Conservation (phyloP, 352 stramenopile genomes). For the Phytophthora aleatoria region DNA sequence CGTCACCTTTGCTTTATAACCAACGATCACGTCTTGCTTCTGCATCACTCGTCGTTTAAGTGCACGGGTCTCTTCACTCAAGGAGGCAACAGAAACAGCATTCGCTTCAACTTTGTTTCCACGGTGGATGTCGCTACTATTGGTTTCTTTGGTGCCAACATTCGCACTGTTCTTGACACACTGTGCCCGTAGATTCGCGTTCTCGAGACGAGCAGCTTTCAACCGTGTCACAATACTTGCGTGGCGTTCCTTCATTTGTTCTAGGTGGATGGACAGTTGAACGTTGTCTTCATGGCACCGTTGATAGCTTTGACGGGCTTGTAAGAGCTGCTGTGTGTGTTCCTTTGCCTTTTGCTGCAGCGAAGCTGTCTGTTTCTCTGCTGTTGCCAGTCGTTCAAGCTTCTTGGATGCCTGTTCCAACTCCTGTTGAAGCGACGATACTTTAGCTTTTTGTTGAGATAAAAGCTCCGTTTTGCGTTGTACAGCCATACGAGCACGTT, state of each 20-base stretch:
- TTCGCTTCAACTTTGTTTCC: constrained; percentile 1
- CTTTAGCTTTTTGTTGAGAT: constrained; percentile 42
- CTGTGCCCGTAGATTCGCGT: constrained; percentile 36
- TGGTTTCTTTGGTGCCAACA: not conserved
- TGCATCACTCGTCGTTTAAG: constrained; percentile 58
- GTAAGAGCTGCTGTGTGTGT: constrained; percentile 39
- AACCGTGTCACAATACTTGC: constrained; percentile 26
- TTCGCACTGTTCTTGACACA: constrained; percentile 20
- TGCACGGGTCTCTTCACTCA: constrained; percentile 41
- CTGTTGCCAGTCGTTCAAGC: constrained; percentile 22
- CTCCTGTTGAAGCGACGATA: constrained; percentile 30
- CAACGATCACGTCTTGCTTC: constrained; percentile 60
- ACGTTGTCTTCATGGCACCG: constrained; percentile 38
- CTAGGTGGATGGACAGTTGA: constrained; percentile 39
- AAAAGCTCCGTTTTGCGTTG: constrained; percentile 63
- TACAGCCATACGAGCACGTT: constrained; percentile 38
- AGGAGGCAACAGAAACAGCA: constrained; percentile 11
- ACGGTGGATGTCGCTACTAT: constrained; percentile 2
- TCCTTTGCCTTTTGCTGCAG: constrained; percentile 51
- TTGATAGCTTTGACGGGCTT: constrained; percentile 39
- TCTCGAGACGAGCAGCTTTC: constrained; percentile 49
- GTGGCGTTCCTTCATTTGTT: constrained; percentile 42
- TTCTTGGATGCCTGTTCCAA: constrained; percentile 34
- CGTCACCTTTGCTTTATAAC: constrained; percentile 47
- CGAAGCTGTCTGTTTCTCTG: constrained; percentile 32